Percentiles rank a stretch among this genome's conserved stretches.
Evolutionary conservation across 768 basidiomycete genomes (phyloP).

Genomic region (Boletus barrowsii): DNA sequence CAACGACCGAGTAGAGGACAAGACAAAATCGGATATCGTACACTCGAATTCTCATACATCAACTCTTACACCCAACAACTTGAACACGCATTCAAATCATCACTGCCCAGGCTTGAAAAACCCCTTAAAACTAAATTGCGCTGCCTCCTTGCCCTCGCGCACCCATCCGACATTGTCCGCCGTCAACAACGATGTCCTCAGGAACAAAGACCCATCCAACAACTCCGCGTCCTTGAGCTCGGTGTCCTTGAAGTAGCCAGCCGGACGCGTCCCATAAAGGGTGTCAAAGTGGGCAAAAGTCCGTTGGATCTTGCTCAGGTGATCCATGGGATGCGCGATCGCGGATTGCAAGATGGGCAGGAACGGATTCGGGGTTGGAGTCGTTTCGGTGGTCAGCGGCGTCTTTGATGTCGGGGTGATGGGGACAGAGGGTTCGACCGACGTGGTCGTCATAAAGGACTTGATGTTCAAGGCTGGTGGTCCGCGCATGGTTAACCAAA

Average conservation of each 20-base stretch:
- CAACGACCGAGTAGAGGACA: no score
- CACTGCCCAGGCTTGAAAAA: constrained; percentile 12
- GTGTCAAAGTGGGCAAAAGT: constrained; percentile 33
- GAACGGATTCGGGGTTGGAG: constrained; percentile 36
- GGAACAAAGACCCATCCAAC: constrained; percentile 37
- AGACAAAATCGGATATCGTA: no score
- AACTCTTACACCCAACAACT: no score
- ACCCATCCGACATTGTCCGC: constrained; percentile 38
- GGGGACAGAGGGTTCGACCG: constrained; percentile 15
- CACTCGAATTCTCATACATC: no score
- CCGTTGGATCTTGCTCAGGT: constrained; percentile 34
- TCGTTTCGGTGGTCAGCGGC: constrained; percentile 11
- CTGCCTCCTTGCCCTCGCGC: constrained; percentile 33
- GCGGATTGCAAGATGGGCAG: constrained; percentile 37
- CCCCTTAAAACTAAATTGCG: constrained; percentile 27
- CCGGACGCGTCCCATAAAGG: constrained; percentile 27
- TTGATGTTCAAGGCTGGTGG: constrained; percentile 31
- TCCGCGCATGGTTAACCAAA: constrained; percentile 32
- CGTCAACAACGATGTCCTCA: constrained; percentile 30
- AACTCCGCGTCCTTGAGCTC: constrained; percentile 30
- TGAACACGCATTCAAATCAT: no score
- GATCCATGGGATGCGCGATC: constrained; percentile 35
- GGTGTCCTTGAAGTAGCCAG: constrained; percentile 28
- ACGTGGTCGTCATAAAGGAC: constrained; percentile 28
- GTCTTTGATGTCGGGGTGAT: background rate